Percentiles rank a stretch among this genome's conserved stretches.
Evolutionary conservation across 1,284 basidiomycete species (phyloP).

Genomic region (Acaromyces ingoldii): DNA sequence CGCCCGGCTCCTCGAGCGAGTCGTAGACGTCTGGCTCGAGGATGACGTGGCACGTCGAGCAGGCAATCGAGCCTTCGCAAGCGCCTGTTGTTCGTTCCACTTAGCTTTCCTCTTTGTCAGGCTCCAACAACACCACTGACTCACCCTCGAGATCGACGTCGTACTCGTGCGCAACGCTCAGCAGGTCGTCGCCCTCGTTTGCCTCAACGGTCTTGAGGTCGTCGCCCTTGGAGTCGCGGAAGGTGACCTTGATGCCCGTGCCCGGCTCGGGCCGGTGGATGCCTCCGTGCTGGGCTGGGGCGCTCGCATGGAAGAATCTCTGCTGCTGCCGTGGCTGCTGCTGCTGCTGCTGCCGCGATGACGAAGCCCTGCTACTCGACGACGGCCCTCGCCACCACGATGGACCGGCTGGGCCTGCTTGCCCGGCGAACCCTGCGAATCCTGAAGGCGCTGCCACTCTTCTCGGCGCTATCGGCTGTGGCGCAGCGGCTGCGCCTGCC

Average conservation of each 20-base stretch:
- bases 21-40: constrained; percentile 78
- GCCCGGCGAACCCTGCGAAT: no score
- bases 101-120: not conserved
- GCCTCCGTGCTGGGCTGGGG: constrained; percentile 2
- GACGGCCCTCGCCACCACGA: no score
- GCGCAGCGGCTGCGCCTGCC: no score
- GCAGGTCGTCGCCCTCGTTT: constrained; percentile 87
- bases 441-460: no score
- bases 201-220: constrained; percentile 81
- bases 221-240: constrained; percentile 79
- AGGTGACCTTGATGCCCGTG: constrained; percentile 71
- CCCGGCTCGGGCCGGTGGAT: constrained; percentile 4
- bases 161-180: constrained; percentile 88
- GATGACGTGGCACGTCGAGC: constrained; percentile 96
- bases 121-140: constrained; percentile 24
- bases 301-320: constrained; percentile 1
- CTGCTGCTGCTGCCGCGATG: not conserved
- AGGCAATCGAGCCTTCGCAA: constrained; percentile 93
- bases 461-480: no score
- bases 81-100: constrained; percentile 21
- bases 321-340: not conserved
- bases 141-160: constrained; percentile 95
- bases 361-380: no score
- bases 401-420: no score
- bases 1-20: constrained; percentile 79